Base-by-base conservation (phyloP, 345 rosid species). In the Syzygium aromaticum region DNA sequence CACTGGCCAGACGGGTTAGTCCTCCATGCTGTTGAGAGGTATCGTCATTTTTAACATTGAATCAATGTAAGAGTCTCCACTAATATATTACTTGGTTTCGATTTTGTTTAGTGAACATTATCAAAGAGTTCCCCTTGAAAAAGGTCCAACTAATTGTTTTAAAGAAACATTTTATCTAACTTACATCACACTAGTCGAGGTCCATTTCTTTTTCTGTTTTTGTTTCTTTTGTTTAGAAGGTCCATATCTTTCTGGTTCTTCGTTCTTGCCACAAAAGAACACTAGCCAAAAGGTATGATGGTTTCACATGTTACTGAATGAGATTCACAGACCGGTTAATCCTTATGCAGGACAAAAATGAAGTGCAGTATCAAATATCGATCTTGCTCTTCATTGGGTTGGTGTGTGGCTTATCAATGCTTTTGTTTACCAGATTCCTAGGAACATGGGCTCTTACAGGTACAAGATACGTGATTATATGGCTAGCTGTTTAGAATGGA, bases 291-390 rank as follows among this genome's bases (percentile, higher is more conserved):
- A 59, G 64, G 7, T 59, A 25, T 59, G 64, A 59, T 59, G 28
- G 64, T 59, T 25, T 59, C 64, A 59, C 14, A 59, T 59, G 14
- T 59, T 59, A 4, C 5, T 59, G 64, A 59, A 27, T 25, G 28
- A 33, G 51, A 40, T 78, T 78, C 84, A 16, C 27, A 15, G n/a
- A 78, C 14, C 17, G 13, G 25, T 33, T 78, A n/a, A 22, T 15
- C 59, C 6, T 54, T 64, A 51, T 87, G 89, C 92, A 93, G 94
- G 90, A 93, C 87, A 90, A 90, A 86, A 87, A 88, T 10, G 92
- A 91, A 51, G 93, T 92, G 85, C 95, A 93, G 73, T 91, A 91
- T 89, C 92, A 90, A 88, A 89, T 93, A 89, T 93, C 94, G 38
- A 83, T 89, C 43, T 89, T 91, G 85, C 91, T 93, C 78, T 93